These are phyloP conservation scores for Clonostachys byssicola DNA, from an alignment of 2,329 filamentous ascomycete species.

Conservation along the genomic window DNA sequence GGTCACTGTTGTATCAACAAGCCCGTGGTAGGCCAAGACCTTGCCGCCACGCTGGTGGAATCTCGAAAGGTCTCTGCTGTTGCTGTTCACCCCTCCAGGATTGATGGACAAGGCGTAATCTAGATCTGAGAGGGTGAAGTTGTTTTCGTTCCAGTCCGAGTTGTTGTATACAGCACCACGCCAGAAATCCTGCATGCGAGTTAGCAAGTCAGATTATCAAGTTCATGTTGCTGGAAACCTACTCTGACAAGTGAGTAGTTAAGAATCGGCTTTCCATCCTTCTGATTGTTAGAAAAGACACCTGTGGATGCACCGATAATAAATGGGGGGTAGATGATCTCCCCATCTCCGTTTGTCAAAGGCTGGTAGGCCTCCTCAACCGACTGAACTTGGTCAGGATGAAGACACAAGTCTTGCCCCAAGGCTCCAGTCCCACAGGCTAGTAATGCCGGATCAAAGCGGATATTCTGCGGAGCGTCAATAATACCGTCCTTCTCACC, in stretches of 20 bases:
- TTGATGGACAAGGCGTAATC: background rate
- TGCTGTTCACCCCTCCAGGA: background rate
- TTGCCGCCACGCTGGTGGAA: background rate
- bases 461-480: background rate
- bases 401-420: background rate
- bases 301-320: background rate
- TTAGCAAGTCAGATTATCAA: background rate
- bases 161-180: background rate
- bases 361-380: background rate
- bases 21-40: constrained; percentile 1
- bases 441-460: background rate
- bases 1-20: background rate
- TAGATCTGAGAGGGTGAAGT: background rate
- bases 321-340: background rate
- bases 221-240: background rate
- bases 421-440: background rate
- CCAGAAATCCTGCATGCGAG: background rate
- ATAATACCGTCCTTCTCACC: background rate
- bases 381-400: background rate
- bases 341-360: background rate
- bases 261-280: background rate
- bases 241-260: too few species aligned
- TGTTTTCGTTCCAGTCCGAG: background rate
- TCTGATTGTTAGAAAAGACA: background rate
- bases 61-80: background rate